Base-by-base conservation (phyloP, 1,284 basidiomycete species). In the Tilletiopsis washingtonensis region DNA sequence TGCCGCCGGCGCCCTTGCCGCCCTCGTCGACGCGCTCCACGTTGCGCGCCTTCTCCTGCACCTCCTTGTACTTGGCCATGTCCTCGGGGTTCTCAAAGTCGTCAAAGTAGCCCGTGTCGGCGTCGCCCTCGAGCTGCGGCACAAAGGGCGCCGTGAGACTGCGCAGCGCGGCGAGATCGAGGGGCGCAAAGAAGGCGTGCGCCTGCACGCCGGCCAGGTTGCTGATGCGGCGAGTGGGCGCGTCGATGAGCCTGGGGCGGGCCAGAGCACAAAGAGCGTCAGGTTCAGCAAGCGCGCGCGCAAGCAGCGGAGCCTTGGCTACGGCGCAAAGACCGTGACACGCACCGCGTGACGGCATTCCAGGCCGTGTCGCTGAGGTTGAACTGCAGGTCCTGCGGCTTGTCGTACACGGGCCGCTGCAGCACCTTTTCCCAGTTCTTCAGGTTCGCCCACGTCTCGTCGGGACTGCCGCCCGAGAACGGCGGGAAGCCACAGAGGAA, bases 391-490 rank as follows among this genome's bases (percentile, higher is more conserved):
- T 98, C 94, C 73, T 98, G 91, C 2, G 87, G 86, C 60, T 88
- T 85, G 71, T 96, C 91, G 68, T 98, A 98, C 61, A 94, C 86
- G 1, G 94, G 94, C 56, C 94, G 76, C 19, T 86, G 80, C 3
- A 99, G 79, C 3, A 91, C 69, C 62, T 86, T 86, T 21, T 84
- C 82, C 94, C 94, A 99, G 74, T 96, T 97, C 77, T 97, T 97
- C 62, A 99, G 77, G 75, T 98, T 98, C 19, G 90, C 90, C 91
- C 94, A 99, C 0, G 94, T 99, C 76, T 99, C 94, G 67, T 99
- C 93, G 0, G 91, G 86, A 0, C 86, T 90, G 39, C 85, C 83
- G 12, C 94, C 94, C 46, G 88, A 93, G 78, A 98, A 99, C 0
- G 94, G 94, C 9, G 94, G 94, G 78, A 96, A 98, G 49, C 76